These are phyloP conservation scores for Tuber calosporum DNA, from an alignment of 495 filamentous ascomycete species.

Conservation along the genomic window DNA sequence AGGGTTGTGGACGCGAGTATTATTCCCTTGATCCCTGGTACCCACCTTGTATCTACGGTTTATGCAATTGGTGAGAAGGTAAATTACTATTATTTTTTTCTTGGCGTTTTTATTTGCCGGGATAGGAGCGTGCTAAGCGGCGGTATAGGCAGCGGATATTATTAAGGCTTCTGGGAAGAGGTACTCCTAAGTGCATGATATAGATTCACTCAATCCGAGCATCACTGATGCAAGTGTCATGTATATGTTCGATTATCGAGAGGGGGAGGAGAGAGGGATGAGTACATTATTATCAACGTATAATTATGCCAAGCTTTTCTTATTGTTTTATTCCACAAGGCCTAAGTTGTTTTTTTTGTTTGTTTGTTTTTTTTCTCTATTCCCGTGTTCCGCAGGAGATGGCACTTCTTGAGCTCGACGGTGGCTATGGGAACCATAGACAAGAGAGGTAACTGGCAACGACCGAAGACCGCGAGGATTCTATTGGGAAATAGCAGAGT, in stretches of 20 bases:
- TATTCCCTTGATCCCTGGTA: conserved; percentile 52
- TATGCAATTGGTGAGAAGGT: conserved; percentile 58
- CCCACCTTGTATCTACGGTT: conserved; percentile 50
- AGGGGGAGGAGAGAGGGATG: background rate
- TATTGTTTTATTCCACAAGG: background rate
- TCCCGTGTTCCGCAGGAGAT: background rate
- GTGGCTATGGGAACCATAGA: background rate
- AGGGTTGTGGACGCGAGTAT: conserved; percentile 53
- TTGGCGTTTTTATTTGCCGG: background rate
- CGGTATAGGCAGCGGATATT: conserved; percentile 43
- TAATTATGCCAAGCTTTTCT: background rate
- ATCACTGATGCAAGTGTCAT: background rate
- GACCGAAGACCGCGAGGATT: background rate
- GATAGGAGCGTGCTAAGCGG: conserved; percentile 17
- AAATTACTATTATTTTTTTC: conserved; percentile 1
- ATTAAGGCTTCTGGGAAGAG: conserved; percentile 38
- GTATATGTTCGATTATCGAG: background rate
- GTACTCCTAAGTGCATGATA: background rate
- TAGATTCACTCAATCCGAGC: no score
- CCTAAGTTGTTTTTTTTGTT: background rate
- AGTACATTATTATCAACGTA: background rate
- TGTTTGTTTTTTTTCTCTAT: background rate
- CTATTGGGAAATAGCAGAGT: background rate
- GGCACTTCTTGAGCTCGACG: background rate
- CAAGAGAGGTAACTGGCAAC: background rate